Evolutionary conservation across 208 protist species (phyloP).

Genomic region (Tritrichomonas foetus): DNA sequence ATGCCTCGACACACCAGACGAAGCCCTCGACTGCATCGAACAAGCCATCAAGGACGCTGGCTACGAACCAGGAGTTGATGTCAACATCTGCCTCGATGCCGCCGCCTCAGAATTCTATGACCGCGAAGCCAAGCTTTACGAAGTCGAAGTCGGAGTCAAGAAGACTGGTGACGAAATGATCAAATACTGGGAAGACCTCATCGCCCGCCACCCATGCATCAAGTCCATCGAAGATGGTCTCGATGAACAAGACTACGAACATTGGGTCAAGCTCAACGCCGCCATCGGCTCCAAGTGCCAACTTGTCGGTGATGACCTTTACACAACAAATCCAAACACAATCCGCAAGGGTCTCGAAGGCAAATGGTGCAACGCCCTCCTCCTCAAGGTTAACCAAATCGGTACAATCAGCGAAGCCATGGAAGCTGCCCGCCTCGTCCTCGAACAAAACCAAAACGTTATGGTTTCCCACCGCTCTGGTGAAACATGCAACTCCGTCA

Average conservation of each 20-base stretch:
- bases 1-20: slow-evolving; percentile 64
- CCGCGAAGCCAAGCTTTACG: slow-evolving; percentile 79
- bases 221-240: slow-evolving; percentile 98
- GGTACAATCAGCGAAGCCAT: slow-evolving; percentile 86
- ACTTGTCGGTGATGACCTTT: slow-evolving; percentile 96
- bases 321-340: slow-evolving; percentile 89
- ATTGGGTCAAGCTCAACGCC: slow-evolving; percentile 42
- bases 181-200: slow-evolving; percentile 46
- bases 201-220: slow-evolving; percentile 49
- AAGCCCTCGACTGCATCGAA: slow-evolving; percentile 61
- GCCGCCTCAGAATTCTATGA: slow-evolving; percentile 96
- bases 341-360: slow-evolving; percentile 77
- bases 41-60: slow-evolving; percentile 88
- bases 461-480: slow-evolving; percentile 91
- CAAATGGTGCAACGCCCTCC: slow-evolving; percentile 86
- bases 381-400: slow-evolving; percentile 98
- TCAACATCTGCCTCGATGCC: slow-evolving; percentile 95
- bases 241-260: slow-evolving; percentile 81
- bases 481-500: slow-evolving; percentile 92
- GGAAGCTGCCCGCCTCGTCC: slow-evolving; percentile 74
- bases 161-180: slow-evolving; percentile 45
- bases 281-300: slow-evolving; percentile 57
- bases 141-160: slow-evolving; percentile 64
- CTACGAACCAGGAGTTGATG: slow-evolving; percentile 69
- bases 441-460: slow-evolving; percentile 63